Evolutionary conservation across 306 rosid species (phyloP).

Genomic region (Prunus armeniaca): DNA sequence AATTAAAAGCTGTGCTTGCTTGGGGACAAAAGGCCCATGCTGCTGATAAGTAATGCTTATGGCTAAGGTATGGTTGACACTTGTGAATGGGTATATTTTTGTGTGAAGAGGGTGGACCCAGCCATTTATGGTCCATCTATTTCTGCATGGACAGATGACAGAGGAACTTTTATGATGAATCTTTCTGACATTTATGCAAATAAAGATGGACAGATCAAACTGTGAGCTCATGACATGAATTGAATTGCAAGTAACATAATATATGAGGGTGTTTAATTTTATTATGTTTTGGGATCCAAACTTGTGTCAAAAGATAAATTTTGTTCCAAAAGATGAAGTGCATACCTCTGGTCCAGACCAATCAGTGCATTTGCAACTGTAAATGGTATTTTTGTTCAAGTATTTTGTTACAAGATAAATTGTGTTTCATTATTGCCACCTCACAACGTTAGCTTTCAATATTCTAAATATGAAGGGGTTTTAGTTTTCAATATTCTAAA

Average conservation of each 20-base stretch:
- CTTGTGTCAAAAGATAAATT: too few species aligned
- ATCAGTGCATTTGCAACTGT: too few species aligned
- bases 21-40: conserved; percentile 46
- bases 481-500: too few species aligned
- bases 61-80: conserved; percentile 11
- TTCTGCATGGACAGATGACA: not conserved
- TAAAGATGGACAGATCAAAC: not conserved
- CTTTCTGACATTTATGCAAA: not conserved
- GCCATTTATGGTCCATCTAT: not conserved
- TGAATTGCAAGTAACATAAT: not conserved
- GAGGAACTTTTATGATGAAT: not conserved
- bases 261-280: too few species aligned
- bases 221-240: not conserved
- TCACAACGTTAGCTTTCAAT: too few species aligned
- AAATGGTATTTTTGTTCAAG: too few species aligned
- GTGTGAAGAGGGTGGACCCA: not conserved
- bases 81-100: conserved; percentile 9
- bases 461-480: too few species aligned
- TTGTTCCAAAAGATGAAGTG: too few species aligned
- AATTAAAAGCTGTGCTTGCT: not conserved
- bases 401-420: too few species aligned
- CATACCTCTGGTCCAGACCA: too few species aligned
- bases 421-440: too few species aligned
- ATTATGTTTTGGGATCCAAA: too few species aligned
- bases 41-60: not conserved